Conservation (phyloP, 2,329 filamentous ascomycete genomes). For the Colletotrichum tanaceti region DNA sequence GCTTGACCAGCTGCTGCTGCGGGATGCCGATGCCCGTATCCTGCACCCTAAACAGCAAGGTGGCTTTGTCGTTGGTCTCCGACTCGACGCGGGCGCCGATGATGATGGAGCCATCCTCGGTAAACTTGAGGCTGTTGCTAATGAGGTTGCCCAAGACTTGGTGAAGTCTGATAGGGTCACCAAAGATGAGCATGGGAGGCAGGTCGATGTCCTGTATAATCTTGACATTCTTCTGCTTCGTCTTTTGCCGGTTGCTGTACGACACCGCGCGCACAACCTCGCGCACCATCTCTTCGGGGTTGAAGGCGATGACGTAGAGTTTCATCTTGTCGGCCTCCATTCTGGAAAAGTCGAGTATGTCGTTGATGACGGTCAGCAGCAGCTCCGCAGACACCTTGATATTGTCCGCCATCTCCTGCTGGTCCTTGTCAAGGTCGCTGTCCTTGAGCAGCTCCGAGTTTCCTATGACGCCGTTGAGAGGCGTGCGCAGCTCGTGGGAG, state of each 20-base stretch:
- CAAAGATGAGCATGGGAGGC: slow-evolving; percentile 78
- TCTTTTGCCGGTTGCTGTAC: slow-evolving; percentile 73
- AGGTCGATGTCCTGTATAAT: slow-evolving; percentile 78
- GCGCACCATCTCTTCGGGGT: slow-evolving; percentile 73
- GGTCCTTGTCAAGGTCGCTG: slow-evolving; percentile 78
- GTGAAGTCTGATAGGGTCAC: slow-evolving; percentile 74
- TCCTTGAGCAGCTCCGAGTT: slow-evolving; percentile 87
- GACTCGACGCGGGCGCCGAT: slow-evolving; percentile 80
- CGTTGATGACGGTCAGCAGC: slow-evolving; percentile 91
- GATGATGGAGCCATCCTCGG: slow-evolving; percentile 85
- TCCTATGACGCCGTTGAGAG: slow-evolving; percentile 88
- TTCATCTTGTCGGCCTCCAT: slow-evolving; percentile 91
- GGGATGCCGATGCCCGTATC: slow-evolving; percentile 95
- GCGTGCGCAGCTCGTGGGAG: slow-evolving; percentile 83
- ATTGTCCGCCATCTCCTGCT: slow-evolving; percentile 87
- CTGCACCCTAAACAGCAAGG: slow-evolving; percentile 84
- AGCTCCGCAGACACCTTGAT: slow-evolving; percentile 89
- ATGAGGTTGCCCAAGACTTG: slow-evolving; percentile 85
- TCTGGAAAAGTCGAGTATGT: slow-evolving; percentile 95
- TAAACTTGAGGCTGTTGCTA: slow-evolving; percentile 95
- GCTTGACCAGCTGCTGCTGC: slow-evolving; percentile 81
- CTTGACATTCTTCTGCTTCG: slow-evolving; percentile 70
- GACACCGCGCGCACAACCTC: slow-evolving; percentile 75
- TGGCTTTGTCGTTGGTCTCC: slow-evolving; percentile 77
- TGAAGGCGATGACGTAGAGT: slow-evolving; percentile 77